Conservation (phyloP, 768 basidiomycete species). For the Cystofilobasidium capitatum region DNA sequence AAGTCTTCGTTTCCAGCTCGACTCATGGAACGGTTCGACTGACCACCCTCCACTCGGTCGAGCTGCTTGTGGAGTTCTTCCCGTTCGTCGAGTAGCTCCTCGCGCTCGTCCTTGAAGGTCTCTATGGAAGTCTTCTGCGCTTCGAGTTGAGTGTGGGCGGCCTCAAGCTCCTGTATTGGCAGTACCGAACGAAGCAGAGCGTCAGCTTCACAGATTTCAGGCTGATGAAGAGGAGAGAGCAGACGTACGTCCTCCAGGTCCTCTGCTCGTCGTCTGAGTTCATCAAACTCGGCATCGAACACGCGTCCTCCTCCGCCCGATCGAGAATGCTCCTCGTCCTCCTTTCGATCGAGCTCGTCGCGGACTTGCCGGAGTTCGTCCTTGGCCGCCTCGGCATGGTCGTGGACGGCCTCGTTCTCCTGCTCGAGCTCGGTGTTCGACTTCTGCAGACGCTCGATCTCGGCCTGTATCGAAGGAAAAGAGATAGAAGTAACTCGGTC, state of each 20-base stretch:
- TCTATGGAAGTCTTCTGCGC: slow-evolving; percentile 11
- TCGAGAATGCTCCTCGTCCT: slow-evolving; percentile 44
- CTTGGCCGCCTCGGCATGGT: slow-evolving; percentile 44
- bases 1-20: slow-evolving; percentile 15
- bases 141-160: neutral
- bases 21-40: slow-evolving; percentile 8
- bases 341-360: slow-evolving; percentile 47
- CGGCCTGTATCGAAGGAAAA: slow-evolving; percentile 36
- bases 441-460: slow-evolving; percentile 63
- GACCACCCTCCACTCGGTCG: slow-evolving; percentile 12
- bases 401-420: slow-evolving; percentile 30
- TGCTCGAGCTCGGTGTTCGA: slow-evolving; percentile 48
- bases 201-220: too few species aligned
- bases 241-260: slow-evolving; percentile 50
- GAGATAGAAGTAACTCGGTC: neutral
- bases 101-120: slow-evolving; percentile 20
- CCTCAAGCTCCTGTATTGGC: slow-evolving; percentile 44
- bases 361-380: slow-evolving; percentile 52
- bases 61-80: slow-evolving; percentile 11
- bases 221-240: neutral
- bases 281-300: slow-evolving; percentile 58
- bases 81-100: slow-evolving; percentile 17
- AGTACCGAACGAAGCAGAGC: too few species aligned
- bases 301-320: neutral
- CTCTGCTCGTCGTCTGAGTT: slow-evolving; percentile 57